These are phyloP conservation scores for Zostera marina DNA, from an alignment of 116 monocot species.

Conservation along the genomic window DNA sequence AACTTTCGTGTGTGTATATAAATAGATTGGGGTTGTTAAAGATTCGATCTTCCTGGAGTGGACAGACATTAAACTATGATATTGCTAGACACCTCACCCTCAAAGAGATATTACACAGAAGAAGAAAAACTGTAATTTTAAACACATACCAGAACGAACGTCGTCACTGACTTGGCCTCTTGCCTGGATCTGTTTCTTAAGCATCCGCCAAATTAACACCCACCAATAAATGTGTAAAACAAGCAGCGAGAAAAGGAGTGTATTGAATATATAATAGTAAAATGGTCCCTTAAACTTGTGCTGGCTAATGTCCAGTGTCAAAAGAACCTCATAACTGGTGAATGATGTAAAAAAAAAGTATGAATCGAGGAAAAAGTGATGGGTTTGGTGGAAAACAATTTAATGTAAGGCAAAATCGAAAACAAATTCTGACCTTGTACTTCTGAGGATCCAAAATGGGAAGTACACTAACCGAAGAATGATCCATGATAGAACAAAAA, in stretches of 20 bases:
- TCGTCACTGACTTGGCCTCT: constrained; percentile 30
- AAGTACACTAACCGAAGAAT: constrained; percentile 66
- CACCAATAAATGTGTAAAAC: constrained; percentile 41
- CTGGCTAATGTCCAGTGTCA: constrained; percentile 20
- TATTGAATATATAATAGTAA: constrained; percentile 31
- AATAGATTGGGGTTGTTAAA: too few relatives aligned
- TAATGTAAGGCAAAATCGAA: not conserved
- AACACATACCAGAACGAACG: constrained; percentile 22
- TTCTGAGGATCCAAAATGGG: constrained; percentile 83
- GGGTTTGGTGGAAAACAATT: too few relatives aligned
- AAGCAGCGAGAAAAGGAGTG: constrained; percentile 24
- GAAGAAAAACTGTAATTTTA: not conserved
- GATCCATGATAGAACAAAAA: constrained; percentile 75
- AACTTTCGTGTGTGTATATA: not conserved
- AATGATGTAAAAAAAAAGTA: constrained; percentile 6
- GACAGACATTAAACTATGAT: too few relatives aligned
- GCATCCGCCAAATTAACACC: constrained; percentile 28
- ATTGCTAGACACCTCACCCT: too few relatives aligned
- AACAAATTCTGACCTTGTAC: constrained; percentile 49
- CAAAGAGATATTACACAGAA: not conserved
- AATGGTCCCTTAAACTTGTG: constrained; percentile 18
- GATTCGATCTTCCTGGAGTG: too few relatives aligned
- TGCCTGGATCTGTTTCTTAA: constrained; percentile 15
- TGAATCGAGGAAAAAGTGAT: not conserved
- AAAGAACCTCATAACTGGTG: constrained; percentile 23